Evolutionary conservation across 2,329 filamentous ascomycete species (phyloP), one percentile per base, ranked within the genome.

Genomic region (Nemania serpens): DNA sequence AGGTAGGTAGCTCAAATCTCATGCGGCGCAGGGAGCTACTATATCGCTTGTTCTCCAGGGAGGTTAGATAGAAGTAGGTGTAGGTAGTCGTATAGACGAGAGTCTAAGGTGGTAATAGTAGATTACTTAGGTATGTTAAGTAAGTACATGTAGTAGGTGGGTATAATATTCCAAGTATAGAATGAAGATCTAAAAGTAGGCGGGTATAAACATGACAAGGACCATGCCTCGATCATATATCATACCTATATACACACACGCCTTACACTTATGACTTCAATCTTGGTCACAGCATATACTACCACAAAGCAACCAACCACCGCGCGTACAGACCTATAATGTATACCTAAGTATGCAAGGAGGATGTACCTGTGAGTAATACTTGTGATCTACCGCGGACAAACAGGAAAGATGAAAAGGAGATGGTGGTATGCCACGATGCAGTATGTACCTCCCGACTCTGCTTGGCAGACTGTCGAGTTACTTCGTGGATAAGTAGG

Each of bases 1-100:
- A n/a, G n/a, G n/a, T n/a, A 29, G 42, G 41, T 45, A 58, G 48
- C 41, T 53, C 29, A 53, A 25, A 57, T 55, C 45, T 49, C 15
- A 34, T 50, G 37, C n/a, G 9, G 37, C 49, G 39, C 50, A 47
- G 2, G 51, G 49, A 53, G n/a, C n/a, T n/a, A n/a, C n/a, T n/a
- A n/a, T n/a, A n/a, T n/a, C n/a, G n/a, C n/a, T n/a, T n/a, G n/a
- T n/a, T n/a, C n/a, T 29, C 15, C 41, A 46, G 34, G 42, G 34
- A 25, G 5, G 25, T 43, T 5, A n/a, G 41, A 12, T 43, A 2
- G 9, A 4, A 20, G 20, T 25, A 20, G 20, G 42, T 25, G 11
- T 20, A 29, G 25, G 25, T 29, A 29, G 7, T n/a, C n/a, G n/a
- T n/a, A n/a, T n/a, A n/a, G n/a, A n/a, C n/a, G n/a, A n/a, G n/a